A percentile compares a stretch with the other conserved stretches of the same genome.
These are phyloP conservation scores for Theobroma grandiflorum DNA, from an alignment of 441 rosid genomes.

Conservation along the genomic window DNA sequence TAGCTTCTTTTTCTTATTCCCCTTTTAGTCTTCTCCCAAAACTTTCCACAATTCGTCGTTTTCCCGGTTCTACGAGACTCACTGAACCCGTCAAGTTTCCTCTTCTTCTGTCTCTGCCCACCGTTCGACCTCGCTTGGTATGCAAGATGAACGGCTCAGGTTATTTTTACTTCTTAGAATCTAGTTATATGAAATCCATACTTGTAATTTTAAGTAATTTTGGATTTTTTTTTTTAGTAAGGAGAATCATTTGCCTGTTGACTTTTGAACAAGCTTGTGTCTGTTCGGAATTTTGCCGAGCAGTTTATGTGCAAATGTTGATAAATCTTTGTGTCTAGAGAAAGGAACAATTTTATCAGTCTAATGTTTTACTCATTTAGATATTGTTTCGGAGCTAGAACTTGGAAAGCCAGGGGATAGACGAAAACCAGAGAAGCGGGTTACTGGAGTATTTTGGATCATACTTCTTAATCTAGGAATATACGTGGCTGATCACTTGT, in stretches of 20 bases:
- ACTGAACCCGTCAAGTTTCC: constrained; percentile 7
- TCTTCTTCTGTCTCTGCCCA: not conserved
- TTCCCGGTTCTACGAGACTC: not conserved
- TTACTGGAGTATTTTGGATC: constrained; percentile 84
- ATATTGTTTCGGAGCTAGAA: constrained; percentile 67
- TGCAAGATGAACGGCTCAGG: constrained; percentile 27
- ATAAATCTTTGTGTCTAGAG: not conserved
- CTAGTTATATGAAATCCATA: not conserved
- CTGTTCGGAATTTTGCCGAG: constrained; percentile 15
- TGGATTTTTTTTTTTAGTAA: not conserved
- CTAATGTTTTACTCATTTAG: constrained; percentile 37
- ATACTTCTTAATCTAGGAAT: constrained; percentile 87
- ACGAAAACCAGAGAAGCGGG: constrained; percentile 58
- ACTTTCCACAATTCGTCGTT: not conserved
- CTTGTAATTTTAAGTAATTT: not conserved
- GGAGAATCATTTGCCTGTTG: not conserved
- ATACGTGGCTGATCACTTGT: constrained; percentile 71
- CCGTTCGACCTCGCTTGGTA: not conserved
- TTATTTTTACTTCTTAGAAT: not conserved
- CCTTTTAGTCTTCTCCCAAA: not conserved
- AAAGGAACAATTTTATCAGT: not conserved
- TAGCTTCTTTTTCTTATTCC: constrained; percentile 26
- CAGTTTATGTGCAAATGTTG: constrained; percentile 18
- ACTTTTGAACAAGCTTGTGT: not conserved
- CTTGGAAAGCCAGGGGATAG: constrained; percentile 59